Evolutionary conservation across 108 stramenopile species (phyloP), one percentile per base, ranked within the genome.

Genomic region (Cyclotella atomus): DNA sequence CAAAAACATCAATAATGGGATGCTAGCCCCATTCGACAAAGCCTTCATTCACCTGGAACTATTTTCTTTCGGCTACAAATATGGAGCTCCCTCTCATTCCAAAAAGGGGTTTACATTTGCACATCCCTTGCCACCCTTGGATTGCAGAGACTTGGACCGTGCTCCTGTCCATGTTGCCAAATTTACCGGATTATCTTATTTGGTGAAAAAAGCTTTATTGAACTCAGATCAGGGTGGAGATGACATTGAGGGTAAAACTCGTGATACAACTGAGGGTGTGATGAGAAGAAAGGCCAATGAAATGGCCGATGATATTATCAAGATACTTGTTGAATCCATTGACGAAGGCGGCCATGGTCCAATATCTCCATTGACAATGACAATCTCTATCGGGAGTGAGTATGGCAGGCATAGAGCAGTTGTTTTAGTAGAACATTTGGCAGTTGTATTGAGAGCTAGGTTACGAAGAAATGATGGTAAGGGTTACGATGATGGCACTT

Each of bases 21-120:
- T 71, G 74, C 76, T 95, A 30, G 86, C 82, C 14, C 77, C 56
- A 10, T 65, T 76, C 41, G 89, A 86, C 16, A 91, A 91, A 62
- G 90, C 94, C 20, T 90, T 88, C 15, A 87, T 95, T 23, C 94
- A 92, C 62, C 50, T 95, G 10, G 81, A 86, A 50, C 70, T 95
- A 9, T 55, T 68, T 19, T 91, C 90, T 16, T 95, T 92, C 78
- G 94, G 94, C 6, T 89, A 87, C 59, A 81, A 65, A 27, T 84
- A 91, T 75, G 88, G 90, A 20, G 89, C 83, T 21, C 94, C 94
- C 5, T 43, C 86, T 14, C 68, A 86, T 32, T 65, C 72, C 9
- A 65, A 83, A 43, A 70, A 73, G 17, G 88, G 91, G 28, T 89
- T 84, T 69, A 72, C 73, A 3, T 77, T 89, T 62, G 70, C 83